Conservation (phyloP, 257 asterid genomes). For the Eucommia ulmoides region DNA sequence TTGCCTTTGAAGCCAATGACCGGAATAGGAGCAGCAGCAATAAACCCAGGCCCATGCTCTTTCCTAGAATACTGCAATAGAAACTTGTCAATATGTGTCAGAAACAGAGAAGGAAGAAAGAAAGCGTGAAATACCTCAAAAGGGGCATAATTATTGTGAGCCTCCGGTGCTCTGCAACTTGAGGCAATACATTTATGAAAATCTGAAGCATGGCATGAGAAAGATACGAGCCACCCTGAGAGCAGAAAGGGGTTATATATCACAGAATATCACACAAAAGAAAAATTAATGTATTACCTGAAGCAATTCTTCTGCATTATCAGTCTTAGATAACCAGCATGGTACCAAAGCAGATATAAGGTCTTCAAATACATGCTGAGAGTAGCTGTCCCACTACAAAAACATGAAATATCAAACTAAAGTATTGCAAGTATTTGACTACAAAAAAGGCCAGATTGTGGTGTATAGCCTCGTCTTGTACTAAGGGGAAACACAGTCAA, state of each 20-base stretch:
- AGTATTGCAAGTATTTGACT: too few relatives aligned
- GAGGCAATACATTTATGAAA: slow-evolving; percentile 65
- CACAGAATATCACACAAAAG: too few relatives aligned
- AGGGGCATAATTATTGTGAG: slow-evolving; percentile 48
- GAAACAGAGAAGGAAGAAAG: slow-evolving; percentile 5
- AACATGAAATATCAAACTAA: too few relatives aligned
- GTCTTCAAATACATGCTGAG: slow-evolving; percentile 70
- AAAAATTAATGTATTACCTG: slow-evolving; percentile 43
- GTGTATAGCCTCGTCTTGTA: background rate
- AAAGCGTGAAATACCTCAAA: slow-evolving; percentile 38
- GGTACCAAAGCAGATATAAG: slow-evolving; percentile 85
- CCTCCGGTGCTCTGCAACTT: slow-evolving; percentile 63
- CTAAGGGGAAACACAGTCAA: background rate
- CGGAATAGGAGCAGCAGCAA: slow-evolving; percentile 63
- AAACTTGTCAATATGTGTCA: slow-evolving; percentile 25
- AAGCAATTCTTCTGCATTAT: slow-evolving; percentile 46
- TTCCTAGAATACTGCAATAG: slow-evolving; percentile 69
- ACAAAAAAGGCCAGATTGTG: background rate
- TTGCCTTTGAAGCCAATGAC: slow-evolving; percentile 41
- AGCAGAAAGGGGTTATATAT: background rate
- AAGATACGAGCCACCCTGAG: slow-evolving; percentile 10
- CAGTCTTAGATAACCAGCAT: slow-evolving; percentile 63
- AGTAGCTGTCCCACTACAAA: slow-evolving; percentile 81
- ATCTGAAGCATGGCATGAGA: slow-evolving; percentile 30
- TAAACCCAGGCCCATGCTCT: slow-evolving; percentile 62